Evolutionary conservation across 2,329 filamentous ascomycete species (phyloP).

Genomic region (Zopfia rhizophila): DNA sequence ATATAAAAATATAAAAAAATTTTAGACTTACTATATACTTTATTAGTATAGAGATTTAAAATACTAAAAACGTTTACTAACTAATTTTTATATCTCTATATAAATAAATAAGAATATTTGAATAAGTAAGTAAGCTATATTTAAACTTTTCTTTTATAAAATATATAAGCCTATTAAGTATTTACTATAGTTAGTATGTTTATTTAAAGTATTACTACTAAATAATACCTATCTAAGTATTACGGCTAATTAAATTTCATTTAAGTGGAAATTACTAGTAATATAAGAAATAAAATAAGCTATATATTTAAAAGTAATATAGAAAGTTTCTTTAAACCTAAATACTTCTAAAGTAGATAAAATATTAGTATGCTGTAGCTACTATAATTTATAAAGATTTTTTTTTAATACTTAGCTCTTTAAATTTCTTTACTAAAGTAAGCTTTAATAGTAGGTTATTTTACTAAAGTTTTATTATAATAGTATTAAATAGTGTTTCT

Average conservation of each 20-base stretch:
- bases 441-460: constrained; percentile 10
- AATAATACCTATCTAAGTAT: constrained; percentile 17
- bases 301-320: constrained; percentile 17
- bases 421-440: constrained; percentile 8
- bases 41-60: no score
- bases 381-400: constrained; percentile 8
- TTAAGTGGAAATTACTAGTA: constrained; percentile 13
- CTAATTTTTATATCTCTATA: no score
- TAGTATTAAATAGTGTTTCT: constrained; percentile 8
- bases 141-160: no score
- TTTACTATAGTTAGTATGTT: constrained; percentile 10
- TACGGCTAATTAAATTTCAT: constrained; percentile 16
- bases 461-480: no score
- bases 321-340: constrained; percentile 9
- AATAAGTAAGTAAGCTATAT: no score
- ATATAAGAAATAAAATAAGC: constrained; percentile 19
- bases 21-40: no score
- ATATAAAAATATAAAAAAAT: no score
- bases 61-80: no score
- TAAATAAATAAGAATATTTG: no score
- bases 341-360: constrained; percentile 13
- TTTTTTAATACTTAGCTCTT: constrained; percentile 5
- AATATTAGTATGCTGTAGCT: constrained; percentile 11
- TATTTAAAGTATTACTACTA: no score
- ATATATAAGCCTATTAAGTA: no score